Base-by-base conservation (phyloP, 83 land plant genomes). In the Thuja plicata region DNA sequence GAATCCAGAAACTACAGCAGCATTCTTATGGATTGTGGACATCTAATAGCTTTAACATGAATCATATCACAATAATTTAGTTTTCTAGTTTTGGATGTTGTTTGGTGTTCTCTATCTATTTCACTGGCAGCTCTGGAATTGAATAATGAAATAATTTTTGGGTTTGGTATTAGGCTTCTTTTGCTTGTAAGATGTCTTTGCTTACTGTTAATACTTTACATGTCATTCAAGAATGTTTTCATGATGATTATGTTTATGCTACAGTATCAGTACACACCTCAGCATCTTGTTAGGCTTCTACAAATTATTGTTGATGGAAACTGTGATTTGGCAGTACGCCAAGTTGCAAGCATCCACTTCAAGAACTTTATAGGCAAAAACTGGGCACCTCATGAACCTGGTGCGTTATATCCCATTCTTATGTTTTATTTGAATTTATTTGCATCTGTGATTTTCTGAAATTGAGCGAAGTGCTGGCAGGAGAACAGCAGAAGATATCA, bases 311-410 rank as follows among this genome's bases (percentile, higher is more conserved):
- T 98, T 11, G 96, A 98, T 85, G 92, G 90, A 15, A 93, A 91
- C 86, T 92, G 93, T 86, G 99, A 98, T 86, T 73, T 96, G 89
- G 95, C 99, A 16, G 96, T 98, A 10, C 92, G 99, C 0, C 99
- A 98, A 91, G 98, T 95, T 70, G 99, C 99, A 5, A 97, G 99
- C 43, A 98, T 98, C 86, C 96, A 97, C 88, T 97, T 98, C 92
- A 98, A 98, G 91, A 98, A 98, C 86, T 96, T 96, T 81, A 91
- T 95, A 45, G 96, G 94, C 5, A 96, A 95, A 91, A 93, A 97
- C 43, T 98, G 99, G 99, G 87, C 92, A 19, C 95, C 98, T 80
- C 91, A 90, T 71, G 97, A 97, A 57, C 93, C 95, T 85, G 93
- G 97, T 95, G 88, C 27, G 91, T n/a, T 79, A 88, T 84, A 79